A percentile compares a stretch with the other conserved stretches of the same genome.
Evolutionary conservation across 2,329 filamentous ascomycete genomes (phyloP).

Genomic region (Tolypocladium sp.): DNA sequence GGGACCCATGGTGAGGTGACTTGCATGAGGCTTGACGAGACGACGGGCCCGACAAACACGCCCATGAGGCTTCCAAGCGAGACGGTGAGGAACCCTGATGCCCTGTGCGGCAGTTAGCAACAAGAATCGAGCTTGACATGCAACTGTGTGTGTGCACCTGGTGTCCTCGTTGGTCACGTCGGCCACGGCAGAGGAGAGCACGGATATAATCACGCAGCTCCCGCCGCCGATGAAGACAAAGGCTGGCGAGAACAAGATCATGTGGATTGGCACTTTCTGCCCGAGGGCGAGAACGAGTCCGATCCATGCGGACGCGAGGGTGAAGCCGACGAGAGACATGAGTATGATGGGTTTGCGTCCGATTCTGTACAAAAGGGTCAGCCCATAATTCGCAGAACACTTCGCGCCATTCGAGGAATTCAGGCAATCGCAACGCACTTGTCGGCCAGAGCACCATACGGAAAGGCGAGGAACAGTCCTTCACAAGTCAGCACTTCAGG

Average conservation of each 20-base stretch:
- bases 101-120: not conserved
- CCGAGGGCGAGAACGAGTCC: constrained; percentile 2
- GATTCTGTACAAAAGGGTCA: not conserved
- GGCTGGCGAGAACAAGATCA: constrained; percentile 3
- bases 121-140: not conserved
- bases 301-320: not conserved
- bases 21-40: constrained; percentile 5
- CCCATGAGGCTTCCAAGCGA: constrained; percentile 4
- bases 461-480: constrained; percentile 2
- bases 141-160: not conserved
- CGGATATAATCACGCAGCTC: constrained; percentile 8
- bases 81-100: constrained; percentile 2
- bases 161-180: constrained; percentile 5
- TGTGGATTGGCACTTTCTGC: not conserved
- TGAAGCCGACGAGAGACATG: constrained; percentile 1
- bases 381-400: not conserved
- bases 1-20: constrained; percentile 4
- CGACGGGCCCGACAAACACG: constrained; percentile 1
- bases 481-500: not conserved
- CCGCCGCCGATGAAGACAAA: constrained; percentile 11
- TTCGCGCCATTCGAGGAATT: too few relatives aligned
- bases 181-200: constrained; percentile 11
- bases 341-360: constrained; percentile 4
- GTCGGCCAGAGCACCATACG: constrained; percentile 4
- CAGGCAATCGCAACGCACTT: not conserved